Percentiles rank a stretch among this genome's conserved stretches.
Evolutionary conservation across 2,329 filamentous ascomycete genomes (phyloP).

Genomic region (Claviceps arundinis): DNA sequence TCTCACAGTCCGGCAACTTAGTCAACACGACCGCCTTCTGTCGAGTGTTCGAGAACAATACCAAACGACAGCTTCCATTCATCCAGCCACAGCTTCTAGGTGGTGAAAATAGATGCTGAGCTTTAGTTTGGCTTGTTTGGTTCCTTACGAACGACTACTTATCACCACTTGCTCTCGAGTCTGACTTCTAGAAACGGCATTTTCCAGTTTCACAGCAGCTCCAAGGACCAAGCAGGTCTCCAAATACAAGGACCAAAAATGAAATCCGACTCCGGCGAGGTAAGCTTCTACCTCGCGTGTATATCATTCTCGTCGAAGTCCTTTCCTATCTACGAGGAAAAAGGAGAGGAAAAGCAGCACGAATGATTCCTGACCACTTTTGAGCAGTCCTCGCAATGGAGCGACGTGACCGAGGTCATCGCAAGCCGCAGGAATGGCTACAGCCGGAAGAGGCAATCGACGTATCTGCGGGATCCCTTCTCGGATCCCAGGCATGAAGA

Average conservation of each 20-base stretch:
- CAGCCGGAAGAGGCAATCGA: neutral
- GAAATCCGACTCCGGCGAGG: neutral
- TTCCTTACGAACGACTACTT: neutral
- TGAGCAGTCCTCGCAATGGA: constrained; percentile 3
- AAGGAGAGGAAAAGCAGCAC: neutral
- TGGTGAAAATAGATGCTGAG: neutral
- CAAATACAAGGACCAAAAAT: neutral
- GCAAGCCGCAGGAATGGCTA: neutral
- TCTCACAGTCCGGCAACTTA: neutral
- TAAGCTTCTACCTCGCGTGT: neutral
- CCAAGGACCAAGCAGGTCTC: too few relatives aligned
- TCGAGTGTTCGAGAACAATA: neutral
- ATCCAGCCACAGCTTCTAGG: too few relatives aligned
- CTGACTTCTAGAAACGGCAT: neutral
- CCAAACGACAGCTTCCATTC: neutral
- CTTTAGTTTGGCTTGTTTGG: neutral
- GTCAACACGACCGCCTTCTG: neutral
- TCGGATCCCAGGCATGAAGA: constrained; percentile 4
- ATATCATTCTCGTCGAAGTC: neutral
- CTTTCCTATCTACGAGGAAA: neutral
- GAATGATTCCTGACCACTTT: neutral
- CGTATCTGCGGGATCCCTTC: constrained; percentile 2
- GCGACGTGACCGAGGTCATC: constrained; percentile 1
- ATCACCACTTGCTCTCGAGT: neutral
- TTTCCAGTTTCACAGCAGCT: neutral